Evolutionary conservation across 495 filamentous ascomycete genomes (phyloP).

Genomic region (Hapsidospora chrysogenum): DNA sequence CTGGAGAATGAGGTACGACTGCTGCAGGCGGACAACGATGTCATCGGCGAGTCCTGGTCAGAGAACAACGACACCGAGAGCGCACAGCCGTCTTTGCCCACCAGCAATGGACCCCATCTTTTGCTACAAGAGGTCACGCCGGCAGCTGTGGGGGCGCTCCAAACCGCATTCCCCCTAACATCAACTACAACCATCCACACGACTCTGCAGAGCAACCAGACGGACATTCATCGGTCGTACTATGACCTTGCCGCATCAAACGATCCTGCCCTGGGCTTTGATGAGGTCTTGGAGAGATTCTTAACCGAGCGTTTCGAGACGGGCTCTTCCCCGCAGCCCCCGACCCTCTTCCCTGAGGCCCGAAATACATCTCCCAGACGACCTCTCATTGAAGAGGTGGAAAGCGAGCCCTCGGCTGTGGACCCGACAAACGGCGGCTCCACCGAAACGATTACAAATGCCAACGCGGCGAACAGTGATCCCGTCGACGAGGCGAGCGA

Average conservation of each 20-base stretch:
- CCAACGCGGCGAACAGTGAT: too few relatives aligned
- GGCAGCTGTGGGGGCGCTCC: not conserved
- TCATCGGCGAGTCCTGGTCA: slow-evolving; percentile 14
- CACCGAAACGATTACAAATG: too few relatives aligned
- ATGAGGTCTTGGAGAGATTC: not conserved
- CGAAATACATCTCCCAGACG: too few relatives aligned
- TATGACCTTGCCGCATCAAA: not conserved
- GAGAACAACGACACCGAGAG: not conserved
- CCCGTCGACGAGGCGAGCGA: too few relatives aligned
- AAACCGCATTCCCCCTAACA: not conserved
- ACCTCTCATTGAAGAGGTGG: too few relatives aligned
- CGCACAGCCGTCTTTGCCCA: not conserved
- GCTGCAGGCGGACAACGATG: not conserved
- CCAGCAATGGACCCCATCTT: not conserved
- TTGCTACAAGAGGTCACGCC: not conserved
- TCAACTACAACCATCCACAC: not conserved
- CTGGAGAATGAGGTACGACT: slow-evolving; percentile 2
- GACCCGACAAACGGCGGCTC: too few relatives aligned
- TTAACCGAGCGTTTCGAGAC: not conserved
- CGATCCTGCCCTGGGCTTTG: not conserved
- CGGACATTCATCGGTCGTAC: not conserved
- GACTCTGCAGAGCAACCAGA: not conserved
- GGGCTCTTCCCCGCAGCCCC: too few relatives aligned
- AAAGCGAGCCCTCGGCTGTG: too few relatives aligned
- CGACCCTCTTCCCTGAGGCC: too few relatives aligned